Evolutionary conservation across 148 eudicot genomes (phyloP).

Genomic region (Rhododendron griersonianum): DNA sequence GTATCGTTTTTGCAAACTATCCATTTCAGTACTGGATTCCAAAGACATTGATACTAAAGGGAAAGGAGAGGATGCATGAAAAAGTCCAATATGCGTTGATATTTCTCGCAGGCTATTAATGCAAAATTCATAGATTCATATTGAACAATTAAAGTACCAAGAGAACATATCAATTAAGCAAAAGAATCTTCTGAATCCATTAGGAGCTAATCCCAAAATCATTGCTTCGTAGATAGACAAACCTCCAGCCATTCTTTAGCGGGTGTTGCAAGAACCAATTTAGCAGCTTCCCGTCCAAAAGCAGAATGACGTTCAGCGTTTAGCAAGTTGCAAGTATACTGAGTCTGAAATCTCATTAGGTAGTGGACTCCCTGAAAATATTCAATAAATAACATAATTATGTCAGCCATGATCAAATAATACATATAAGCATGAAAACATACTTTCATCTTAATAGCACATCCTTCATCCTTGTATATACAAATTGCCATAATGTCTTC

Average conservation of each 20-base stretch:
- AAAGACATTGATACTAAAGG: not conserved
- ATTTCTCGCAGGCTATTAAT: no score
- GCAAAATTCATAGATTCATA: not conserved
- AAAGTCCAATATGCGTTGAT: no score
- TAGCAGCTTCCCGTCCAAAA: constrained; percentile 85
- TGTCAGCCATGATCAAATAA: not conserved
- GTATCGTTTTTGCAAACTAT: not conserved
- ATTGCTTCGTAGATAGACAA: not conserved
- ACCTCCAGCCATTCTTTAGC: constrained; percentile 39
- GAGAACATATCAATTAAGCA: not conserved
- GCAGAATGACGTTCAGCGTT: constrained; percentile 77
- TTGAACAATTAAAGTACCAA: not conserved
- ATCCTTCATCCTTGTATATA: no score
- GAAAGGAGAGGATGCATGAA: not conserved
- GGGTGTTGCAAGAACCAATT: constrained; percentile 48
- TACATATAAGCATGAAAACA: not conserved
- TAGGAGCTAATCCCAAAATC: not conserved
- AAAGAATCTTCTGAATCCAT: not conserved
- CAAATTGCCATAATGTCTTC: not conserved
- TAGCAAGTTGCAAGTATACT: constrained; percentile 71
- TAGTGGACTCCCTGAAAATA: constrained; percentile 69
- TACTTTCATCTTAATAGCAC: not conserved
- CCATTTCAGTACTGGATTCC: not conserved
- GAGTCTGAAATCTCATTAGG: constrained; percentile 81
- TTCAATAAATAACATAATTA: not conserved